These are phyloP conservation scores for Flaveria trinervia DNA, from an alignment of 129 eudicot species.

Conservation along the genomic window DNA sequence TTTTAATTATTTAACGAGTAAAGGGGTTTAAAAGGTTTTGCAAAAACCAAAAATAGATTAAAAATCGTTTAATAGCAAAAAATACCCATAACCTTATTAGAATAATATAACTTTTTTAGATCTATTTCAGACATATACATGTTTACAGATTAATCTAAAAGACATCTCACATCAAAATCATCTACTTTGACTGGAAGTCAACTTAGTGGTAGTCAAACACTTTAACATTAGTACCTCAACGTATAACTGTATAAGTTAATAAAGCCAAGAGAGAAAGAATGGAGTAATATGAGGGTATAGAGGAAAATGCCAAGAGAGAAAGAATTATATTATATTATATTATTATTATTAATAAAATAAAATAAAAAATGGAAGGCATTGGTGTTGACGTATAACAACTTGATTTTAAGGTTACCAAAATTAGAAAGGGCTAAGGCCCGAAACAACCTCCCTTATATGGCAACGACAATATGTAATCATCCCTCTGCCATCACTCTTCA, in stretches of 20 bases:
- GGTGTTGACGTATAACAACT: slow-evolving; percentile 55
- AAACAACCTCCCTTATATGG: slow-evolving; percentile 11
- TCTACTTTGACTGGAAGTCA: not conserved
- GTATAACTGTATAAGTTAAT: too few species aligned
- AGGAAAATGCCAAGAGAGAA: slow-evolving; percentile 19
- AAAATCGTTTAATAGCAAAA: too few species aligned
- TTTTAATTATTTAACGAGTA: too few species aligned
- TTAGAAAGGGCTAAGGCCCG: slow-evolving; percentile 21
- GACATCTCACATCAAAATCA: not conserved
- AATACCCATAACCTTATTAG: not conserved
- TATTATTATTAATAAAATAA: too few species aligned
- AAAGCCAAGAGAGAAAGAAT: not conserved
- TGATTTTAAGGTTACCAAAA: slow-evolving; percentile 28
- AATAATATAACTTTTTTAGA: not conserved
- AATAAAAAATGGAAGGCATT: slow-evolving; percentile 19
- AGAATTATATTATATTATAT: slow-evolving; percentile 2
- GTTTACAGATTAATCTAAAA: not conserved
- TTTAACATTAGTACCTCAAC: not conserved
- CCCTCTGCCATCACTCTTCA: slow-evolving; percentile 21
- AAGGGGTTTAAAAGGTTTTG: not conserved
- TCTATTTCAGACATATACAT: not conserved
- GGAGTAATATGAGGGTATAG: not conserved
- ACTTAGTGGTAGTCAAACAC: not conserved
- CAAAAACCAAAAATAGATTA: not conserved
- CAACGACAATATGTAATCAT: slow-evolving; percentile 32